phyloP scores from a whole-genome alignment of 345 rosid genomes.

The Heritiera fomes region DNA sequence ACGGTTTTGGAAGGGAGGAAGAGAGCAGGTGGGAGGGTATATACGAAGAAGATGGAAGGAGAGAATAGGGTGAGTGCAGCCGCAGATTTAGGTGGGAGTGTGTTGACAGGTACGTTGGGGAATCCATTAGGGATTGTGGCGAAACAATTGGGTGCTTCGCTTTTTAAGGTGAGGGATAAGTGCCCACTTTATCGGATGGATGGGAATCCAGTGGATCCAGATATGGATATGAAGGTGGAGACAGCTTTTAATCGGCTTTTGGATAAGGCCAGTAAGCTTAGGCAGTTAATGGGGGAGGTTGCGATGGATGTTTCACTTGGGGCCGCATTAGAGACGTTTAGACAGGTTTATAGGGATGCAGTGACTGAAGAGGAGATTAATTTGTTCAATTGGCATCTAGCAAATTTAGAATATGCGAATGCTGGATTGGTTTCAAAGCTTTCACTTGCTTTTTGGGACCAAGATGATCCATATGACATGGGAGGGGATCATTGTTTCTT shows the following conservation, averaged over 20 bases:
- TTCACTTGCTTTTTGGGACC: constrained; percentile 98
- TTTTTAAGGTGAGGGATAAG: constrained; percentile 91
- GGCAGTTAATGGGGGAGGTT: constrained; percentile 96
- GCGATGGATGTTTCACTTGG: constrained; percentile 88
- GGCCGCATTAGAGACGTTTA: constrained; percentile 87
- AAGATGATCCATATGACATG: constrained; percentile 98
- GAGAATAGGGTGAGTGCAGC: constrained; percentile 67
- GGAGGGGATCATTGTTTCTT: constrained; percentile 97
- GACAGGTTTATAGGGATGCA: constrained; percentile 63
- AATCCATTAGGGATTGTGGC: constrained; percentile 93
- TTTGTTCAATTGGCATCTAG: constrained; percentile 95
- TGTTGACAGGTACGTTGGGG: constrained; percentile 89
- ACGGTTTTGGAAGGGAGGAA: constrained; percentile 97
- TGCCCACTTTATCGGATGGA: constrained; percentile 82
- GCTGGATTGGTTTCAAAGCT: constrained; percentile 91
- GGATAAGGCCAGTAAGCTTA: constrained; percentile 85
- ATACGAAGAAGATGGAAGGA: constrained; percentile 94
- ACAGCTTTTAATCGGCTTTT: constrained; percentile 72
- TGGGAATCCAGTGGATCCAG: constrained; percentile 77
- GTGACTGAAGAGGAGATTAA: constrained; percentile 69
- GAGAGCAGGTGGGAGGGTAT: constrained; percentile 95
- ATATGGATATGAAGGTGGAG: constrained; percentile 84
- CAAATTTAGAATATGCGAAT: constrained; percentile 95
- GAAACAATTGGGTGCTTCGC: constrained; percentile 66
- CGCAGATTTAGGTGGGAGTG: constrained; percentile 98